Evolutionary conservation across 441 rosid species (phyloP).

Genomic region (Theobroma grandiflorum): DNA sequence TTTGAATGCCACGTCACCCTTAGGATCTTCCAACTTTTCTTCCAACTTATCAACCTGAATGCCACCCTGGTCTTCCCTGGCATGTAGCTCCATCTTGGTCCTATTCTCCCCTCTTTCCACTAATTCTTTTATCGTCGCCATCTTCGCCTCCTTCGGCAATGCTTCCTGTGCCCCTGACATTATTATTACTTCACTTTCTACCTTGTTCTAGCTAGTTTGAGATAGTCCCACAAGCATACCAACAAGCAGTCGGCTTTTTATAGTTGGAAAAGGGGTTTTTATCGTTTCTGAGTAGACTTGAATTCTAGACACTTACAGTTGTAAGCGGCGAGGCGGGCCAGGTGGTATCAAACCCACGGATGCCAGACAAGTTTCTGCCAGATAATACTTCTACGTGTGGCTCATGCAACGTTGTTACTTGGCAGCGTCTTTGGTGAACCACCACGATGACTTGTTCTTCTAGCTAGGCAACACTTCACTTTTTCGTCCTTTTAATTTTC

Average conservation of each 20-base stretch:
- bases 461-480: too few species aligned
- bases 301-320: conserved; percentile 15
- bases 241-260: neutral
- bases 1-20: conserved; percentile 57
- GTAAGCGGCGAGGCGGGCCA: neutral
- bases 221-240: neutral
- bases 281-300: neutral
- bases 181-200: neutral
- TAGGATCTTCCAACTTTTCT: conserved; percentile 53
- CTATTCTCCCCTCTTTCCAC: conserved; percentile 47
- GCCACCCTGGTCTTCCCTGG: conserved; percentile 49
- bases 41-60: conserved; percentile 47
- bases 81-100: conserved; percentile 42
- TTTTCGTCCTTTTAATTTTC: too few species aligned
- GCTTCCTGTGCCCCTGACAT: conserved; percentile 74
- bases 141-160: conserved; percentile 52
- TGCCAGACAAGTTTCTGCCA: neutral
- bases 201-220: neutral
- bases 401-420: conserved; percentile 5
- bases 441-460: too few species aligned
- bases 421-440: neutral
- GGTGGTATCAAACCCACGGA: neutral
- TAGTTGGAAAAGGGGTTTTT: neutral
- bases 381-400: neutral
- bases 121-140: conserved; percentile 55